Base-by-base conservation (phyloP, 106 monocot genomes). In the Dendrobium huoshanense region DNA sequence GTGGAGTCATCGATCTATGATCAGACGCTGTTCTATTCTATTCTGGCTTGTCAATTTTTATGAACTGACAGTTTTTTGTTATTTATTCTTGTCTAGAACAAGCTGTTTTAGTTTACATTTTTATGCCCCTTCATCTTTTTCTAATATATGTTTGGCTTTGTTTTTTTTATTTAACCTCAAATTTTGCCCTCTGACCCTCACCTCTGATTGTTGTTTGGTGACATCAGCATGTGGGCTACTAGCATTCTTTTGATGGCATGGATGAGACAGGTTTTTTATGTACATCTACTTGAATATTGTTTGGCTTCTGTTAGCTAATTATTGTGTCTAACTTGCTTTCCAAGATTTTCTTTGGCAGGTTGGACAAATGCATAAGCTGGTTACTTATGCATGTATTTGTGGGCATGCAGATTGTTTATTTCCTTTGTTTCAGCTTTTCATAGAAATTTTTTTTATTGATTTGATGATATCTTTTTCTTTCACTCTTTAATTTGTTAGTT, bases 1-100 rank as follows among this genome's bases (percentile, higher is more conserved):
- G 20, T 76, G 76, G 76, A 76, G 76, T 76, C 25, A 22, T 76
- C 49, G 13, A 49, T 49, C 76, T 41, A 76, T 76, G 76, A 76
- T 76, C 76, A 49, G 49, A 76, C 51, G 49, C 76, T 41, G 48
- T 51, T 25, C 49, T 76, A 49, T 76, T 49, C 20, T 48, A 20
- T 75, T 40, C 43, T 44, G 43, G n/a, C 25, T 45, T 76, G 7
- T 22, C 10, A 47, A 25, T 49, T 76, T 48, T 76, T 24, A 48
- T 76, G 17, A 47, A 49, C 2, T 75, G 10, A 76, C 49, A 49
- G 41, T 17, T 75, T 51, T 51, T 1, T 75, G 74, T 43, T 75
- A 19, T 75, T 75, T 17, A 4, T 75, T 4, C 5, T 43, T 75
- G 1, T 75, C 19, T 75, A 75, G 8, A 20, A 8, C 43, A 51